phyloP scores from a whole-genome alignment of 73 alveolate genomes.

The Stentor roeselii region DNA sequence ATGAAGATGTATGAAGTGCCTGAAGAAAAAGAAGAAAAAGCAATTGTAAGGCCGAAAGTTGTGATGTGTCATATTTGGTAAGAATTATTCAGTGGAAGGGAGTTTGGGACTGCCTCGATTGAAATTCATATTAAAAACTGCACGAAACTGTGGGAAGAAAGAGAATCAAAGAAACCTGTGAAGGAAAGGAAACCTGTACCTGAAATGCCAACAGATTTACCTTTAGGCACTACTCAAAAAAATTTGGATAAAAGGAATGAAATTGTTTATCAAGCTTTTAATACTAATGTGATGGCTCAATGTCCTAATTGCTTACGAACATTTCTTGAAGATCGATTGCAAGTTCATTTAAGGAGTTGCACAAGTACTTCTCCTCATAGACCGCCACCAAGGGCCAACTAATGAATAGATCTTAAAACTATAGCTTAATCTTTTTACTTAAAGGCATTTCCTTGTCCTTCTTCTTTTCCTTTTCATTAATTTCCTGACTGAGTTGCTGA shows the following conservation, averaged over 20 bases:
- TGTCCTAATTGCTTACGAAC: slow-evolving; percentile 86
- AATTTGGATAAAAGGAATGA: background rate
- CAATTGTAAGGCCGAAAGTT: slow-evolving; percentile 40
- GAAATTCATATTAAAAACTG: slow-evolving; percentile 77
- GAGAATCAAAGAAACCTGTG: slow-evolving; percentile 67
- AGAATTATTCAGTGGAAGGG: slow-evolving; percentile 62
- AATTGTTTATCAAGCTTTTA: background rate
- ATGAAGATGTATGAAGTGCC: background rate
- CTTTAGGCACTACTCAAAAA: slow-evolving; percentile 18
- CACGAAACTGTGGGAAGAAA: slow-evolving; percentile 65
- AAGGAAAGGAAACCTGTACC: slow-evolving; percentile 73
- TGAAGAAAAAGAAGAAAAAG: background rate
- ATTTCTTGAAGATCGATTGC: slow-evolving; percentile 83
- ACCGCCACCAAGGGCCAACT: too few relatives aligned
- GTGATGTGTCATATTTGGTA: slow-evolving; percentile 50
- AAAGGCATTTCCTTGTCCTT: background rate
- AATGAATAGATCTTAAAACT: too few relatives aligned
- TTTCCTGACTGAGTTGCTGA: slow-evolving; percentile 13
- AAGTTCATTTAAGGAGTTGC: slow-evolving; percentile 69
- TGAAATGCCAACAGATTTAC: slow-evolving; percentile 55
- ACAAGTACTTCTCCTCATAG: background rate
- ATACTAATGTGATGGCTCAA: slow-evolving; percentile 59
- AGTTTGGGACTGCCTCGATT: slow-evolving; percentile 78
- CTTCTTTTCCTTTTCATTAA: background rate
- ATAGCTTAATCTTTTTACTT: slow-evolving; percentile 21